Conservation (phyloP, 2,329 filamentous ascomycete genomes). For the Tolypocladium cylindrosporum region DNA sequence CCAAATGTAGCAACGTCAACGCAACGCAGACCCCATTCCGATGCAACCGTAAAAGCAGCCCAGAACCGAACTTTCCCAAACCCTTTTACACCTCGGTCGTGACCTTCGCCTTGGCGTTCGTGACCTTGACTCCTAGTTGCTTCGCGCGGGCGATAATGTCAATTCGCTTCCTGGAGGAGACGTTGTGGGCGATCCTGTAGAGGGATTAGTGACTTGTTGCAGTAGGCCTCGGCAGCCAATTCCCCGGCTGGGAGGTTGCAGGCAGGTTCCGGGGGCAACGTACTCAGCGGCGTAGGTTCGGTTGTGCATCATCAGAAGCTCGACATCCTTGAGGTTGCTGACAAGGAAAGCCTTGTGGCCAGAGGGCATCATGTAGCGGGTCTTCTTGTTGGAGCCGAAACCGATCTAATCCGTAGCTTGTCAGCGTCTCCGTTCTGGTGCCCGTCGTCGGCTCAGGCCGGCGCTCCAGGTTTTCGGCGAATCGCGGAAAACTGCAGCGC, state of each 20-base stretch:
- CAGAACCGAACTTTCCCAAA: neutral
- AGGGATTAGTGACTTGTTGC: neutral
- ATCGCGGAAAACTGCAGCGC: neutral
- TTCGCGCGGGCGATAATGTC: conserved; percentile 96
- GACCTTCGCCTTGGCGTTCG: conserved; percentile 97
- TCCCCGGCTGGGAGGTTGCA: neutral
- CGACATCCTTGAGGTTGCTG: conserved; percentile 90
- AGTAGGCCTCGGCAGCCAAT: neutral
- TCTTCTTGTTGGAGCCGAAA: conserved; percentile 99
- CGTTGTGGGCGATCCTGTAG: conserved; percentile 89
- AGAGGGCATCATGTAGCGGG: conserved; percentile 95
- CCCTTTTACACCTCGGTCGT: conserved; percentile 74
- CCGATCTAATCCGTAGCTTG: conserved; percentile 59
- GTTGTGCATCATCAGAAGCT: conserved; percentile 99
- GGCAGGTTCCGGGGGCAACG: conserved; percentile 27
- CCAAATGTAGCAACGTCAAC: conserved; percentile 1
- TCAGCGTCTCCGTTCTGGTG: conserved; percentile 4
- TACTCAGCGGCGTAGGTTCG: conserved; percentile 98
- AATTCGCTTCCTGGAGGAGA: conserved; percentile 97
- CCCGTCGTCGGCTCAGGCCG: neutral
- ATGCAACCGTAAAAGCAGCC: conserved; percentile 6
- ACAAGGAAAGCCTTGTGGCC: conserved; percentile 99
- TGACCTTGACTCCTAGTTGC: conserved; percentile 98
- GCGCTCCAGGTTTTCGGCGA: neutral
- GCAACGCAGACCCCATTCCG: conserved; percentile 4